These are phyloP conservation scores for Trifolium pratense DNA, from an alignment of 306 rosid species.

Conservation along the genomic window DNA sequence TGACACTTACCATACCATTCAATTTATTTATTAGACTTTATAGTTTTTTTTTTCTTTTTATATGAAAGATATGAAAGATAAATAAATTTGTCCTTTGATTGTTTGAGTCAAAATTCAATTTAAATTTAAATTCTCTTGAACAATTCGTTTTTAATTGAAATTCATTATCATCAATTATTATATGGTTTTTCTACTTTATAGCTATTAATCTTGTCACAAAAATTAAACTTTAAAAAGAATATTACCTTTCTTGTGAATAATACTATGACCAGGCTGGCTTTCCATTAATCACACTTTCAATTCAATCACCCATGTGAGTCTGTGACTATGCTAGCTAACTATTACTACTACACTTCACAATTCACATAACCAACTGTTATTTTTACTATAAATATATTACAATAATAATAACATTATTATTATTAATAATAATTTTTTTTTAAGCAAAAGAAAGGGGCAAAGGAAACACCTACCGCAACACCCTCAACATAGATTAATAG, in stretches of 20 bases:
- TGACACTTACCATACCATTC: no score
- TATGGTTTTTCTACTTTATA: neutral
- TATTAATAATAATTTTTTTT: no score
- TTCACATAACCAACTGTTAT: no score
- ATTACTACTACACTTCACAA: constrained; percentile 26
- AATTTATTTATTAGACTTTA: neutral
- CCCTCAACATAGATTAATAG: no score
- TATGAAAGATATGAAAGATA: no score
- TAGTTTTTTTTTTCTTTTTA: no score
- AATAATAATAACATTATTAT: no score
- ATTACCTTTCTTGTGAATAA: constrained; percentile 42
- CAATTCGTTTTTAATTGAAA: neutral
- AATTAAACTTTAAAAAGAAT: neutral
- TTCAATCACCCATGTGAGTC: constrained; percentile 52
- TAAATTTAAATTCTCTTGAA: neutral
- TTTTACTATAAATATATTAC: no score
- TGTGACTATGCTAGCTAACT: constrained; percentile 21
- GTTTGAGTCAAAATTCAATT: neutral
- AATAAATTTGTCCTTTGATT: neutral
- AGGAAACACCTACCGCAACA: no score
- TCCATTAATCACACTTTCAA: constrained; percentile 37
- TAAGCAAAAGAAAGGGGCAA: no score
- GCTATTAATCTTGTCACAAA: neutral
- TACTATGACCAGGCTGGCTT: constrained; percentile 46
- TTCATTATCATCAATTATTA: neutral